Conservation (phyloP, 192 early-diverging fungal genomes). For the Coemansia biformis region DNA sequence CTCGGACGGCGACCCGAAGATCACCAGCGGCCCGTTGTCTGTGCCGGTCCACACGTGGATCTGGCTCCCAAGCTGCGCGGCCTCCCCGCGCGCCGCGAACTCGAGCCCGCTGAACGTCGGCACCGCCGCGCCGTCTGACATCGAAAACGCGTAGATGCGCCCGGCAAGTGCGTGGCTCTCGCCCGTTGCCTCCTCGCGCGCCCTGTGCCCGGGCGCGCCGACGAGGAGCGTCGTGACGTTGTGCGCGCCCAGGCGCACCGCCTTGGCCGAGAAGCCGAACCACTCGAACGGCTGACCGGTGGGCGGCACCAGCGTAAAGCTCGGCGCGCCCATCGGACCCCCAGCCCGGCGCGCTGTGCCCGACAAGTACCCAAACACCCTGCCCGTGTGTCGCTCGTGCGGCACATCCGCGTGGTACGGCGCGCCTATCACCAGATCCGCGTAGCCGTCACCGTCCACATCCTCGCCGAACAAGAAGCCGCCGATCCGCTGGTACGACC, state of each 20-base stretch:
- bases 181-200: background rate
- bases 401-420: constrained; percentile 47
- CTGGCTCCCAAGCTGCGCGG: constrained; percentile 44
- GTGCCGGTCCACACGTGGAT: constrained; percentile 35
- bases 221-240: constrained; percentile 42
- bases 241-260: constrained; percentile 8
- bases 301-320: constrained; percentile 40
- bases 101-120: constrained; percentile 13
- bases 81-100: constrained; percentile 20
- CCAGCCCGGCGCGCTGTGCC: constrained; percentile 1
- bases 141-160: constrained; percentile 51
- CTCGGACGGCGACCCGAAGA: constrained; percentile 46
- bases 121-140: background rate
- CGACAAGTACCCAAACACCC: constrained; percentile 44
- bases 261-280: constrained; percentile 46
- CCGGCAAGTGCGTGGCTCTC: constrained; percentile 35
- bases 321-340: constrained; percentile 14
- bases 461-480: constrained; percentile 55
- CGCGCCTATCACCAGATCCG: constrained; percentile 65
- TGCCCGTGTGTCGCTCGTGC: constrained; percentile 38
- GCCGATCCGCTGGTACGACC: constrained; percentile 28
- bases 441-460: constrained; percentile 57
- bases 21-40: constrained; percentile 9
- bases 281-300: constrained; percentile 40
- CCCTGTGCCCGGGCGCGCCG: constrained; percentile 53